phyloP scores from a whole-genome alignment of 345 rosid species.

The Lumnitzera littorea region DNA sequence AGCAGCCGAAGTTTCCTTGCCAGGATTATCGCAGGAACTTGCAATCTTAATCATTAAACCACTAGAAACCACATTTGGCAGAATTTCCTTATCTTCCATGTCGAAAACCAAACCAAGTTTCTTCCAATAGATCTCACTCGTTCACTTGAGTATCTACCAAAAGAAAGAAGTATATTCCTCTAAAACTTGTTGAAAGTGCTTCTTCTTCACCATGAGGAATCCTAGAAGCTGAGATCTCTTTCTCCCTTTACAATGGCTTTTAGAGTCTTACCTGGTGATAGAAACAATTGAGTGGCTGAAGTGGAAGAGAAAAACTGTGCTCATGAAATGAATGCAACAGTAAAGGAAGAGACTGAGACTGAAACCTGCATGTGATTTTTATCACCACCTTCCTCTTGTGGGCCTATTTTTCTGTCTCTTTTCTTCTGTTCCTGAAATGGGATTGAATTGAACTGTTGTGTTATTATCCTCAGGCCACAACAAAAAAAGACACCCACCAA shows the following conservation, averaged over 20 bases:
- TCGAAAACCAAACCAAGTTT: constrained; percentile 1
- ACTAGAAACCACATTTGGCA: constrained; percentile 10
- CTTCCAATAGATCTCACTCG: background rate
- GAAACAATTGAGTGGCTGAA: constrained; percentile 14
- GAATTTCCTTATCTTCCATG: constrained; percentile 26
- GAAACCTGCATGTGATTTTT: constrained; percentile 59
- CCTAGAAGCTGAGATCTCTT: constrained; percentile 9
- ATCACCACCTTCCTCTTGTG: constrained; percentile 46
- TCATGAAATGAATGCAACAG: constrained; percentile 68
- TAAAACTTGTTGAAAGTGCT: too few species aligned
- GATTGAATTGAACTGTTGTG: constrained; percentile 8
- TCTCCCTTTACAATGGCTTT: constrained; percentile 6
- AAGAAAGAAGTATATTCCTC: too few species aligned
- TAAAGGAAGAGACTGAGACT: constrained; percentile 20
- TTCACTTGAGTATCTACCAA: background rate
- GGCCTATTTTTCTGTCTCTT: constrained; percentile 8
- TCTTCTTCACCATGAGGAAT: background rate
- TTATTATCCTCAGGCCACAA: constrained; percentile 3
- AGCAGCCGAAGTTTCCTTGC: constrained; percentile 19
- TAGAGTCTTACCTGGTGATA: constrained; percentile 18
- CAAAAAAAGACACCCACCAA: background rate
- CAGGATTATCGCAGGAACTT: constrained; percentile 32
- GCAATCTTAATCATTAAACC: constrained; percentile 60
- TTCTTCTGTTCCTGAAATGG: constrained; percentile 16
- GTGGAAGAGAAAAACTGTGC: constrained; percentile 13